phyloP scores from a whole-genome alignment of 228 moss, liverwort and hornwort genomes.

The Sphagnum magellanicum region DNA sequence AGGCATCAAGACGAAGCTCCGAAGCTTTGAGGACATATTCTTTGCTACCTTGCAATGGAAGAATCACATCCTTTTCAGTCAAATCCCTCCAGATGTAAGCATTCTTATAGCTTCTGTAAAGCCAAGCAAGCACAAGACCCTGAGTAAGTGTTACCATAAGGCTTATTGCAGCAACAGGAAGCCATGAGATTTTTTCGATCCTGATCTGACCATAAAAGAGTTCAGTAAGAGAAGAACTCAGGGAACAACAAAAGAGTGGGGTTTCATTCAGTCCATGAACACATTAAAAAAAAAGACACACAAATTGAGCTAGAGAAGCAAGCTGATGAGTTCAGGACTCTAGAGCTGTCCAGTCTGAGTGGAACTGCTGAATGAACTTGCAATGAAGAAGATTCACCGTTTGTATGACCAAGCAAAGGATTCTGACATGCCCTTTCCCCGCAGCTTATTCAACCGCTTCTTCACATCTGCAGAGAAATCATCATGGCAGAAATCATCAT shows the following conservation, averaged over 20 bases:
- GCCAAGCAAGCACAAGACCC: background rate
- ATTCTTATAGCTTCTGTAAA: slow-evolving; percentile 67
- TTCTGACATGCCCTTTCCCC: slow-evolving; percentile 81
- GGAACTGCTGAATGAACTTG: background rate
- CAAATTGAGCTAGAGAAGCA: too few species aligned
- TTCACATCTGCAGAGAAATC: slow-evolving; percentile 70
- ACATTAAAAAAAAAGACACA: background rate
- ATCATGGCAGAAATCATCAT: background rate
- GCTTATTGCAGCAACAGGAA: background rate
- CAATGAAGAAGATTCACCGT: slow-evolving; percentile 27
- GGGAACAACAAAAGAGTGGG: background rate
- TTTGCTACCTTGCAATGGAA: slow-evolving; percentile 59
- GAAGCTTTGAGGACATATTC: slow-evolving; percentile 84
- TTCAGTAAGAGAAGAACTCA: too few species aligned
- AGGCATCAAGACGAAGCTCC: slow-evolving; percentile 26
- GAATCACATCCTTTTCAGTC: slow-evolving; percentile 65
- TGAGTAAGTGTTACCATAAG: background rate
- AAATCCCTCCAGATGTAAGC: slow-evolving; percentile 86
- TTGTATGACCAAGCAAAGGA: slow-evolving; percentile 95
- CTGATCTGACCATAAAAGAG: too few species aligned
- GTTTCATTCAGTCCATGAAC: background rate
- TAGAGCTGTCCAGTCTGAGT: too few species aligned
- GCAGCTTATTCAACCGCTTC: slow-evolving; percentile 60
- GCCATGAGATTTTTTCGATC: background rate
- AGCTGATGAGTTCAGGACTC: too few species aligned